phyloP scores from a whole-genome alignment of 768 basidiomycete species.

The Panaeolus papilionaceus region DNA sequence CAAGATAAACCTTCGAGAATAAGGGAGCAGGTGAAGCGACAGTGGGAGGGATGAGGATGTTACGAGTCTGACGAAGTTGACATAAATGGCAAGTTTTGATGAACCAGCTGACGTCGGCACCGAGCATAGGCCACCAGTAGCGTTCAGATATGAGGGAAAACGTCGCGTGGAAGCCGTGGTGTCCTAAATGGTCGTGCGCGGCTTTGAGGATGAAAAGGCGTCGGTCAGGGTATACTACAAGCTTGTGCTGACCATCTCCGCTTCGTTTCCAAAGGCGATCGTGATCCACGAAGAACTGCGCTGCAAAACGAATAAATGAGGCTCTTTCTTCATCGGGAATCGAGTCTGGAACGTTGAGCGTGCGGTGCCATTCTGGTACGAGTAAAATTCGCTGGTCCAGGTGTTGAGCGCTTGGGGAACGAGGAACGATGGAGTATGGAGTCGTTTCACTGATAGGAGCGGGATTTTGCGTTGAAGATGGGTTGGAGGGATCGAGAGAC shows the following conservation, averaged over 20 bases:
- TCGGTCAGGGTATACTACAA: background rate
- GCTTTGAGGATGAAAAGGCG: constrained; percentile 24
- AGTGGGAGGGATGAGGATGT: too few relatives aligned
- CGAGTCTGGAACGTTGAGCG: background rate
- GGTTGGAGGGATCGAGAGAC: too few relatives aligned
- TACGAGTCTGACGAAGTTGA: too few relatives aligned
- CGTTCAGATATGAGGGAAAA: constrained; percentile 23
- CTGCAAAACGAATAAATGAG: constrained; percentile 24
- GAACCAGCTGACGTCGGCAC: constrained; percentile 34
- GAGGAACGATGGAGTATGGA: background rate
- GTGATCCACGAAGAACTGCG: constrained; percentile 26
- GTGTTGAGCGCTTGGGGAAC: background rate
- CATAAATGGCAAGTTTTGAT: too few relatives aligned
- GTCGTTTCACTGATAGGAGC: background rate
- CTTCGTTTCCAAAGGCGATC: constrained; percentile 28
- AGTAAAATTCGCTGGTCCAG: constrained; percentile 12
- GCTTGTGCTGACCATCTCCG: constrained; percentile 15
- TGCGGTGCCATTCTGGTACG: constrained; percentile 14
- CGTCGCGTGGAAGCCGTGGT: constrained; percentile 29
- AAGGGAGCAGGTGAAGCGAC: too few relatives aligned
- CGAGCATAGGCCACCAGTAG: constrained; percentile 41
- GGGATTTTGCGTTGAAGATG: too few relatives aligned
- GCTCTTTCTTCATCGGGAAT: background rate
- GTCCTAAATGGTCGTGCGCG: constrained; percentile 31
- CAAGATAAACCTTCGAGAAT: too few relatives aligned